Evolutionary conservation across 768 basidiomycete genomes (phyloP), one percentile per base, ranked within the genome.

Genomic region (Floccularia luteovirens): DNA sequence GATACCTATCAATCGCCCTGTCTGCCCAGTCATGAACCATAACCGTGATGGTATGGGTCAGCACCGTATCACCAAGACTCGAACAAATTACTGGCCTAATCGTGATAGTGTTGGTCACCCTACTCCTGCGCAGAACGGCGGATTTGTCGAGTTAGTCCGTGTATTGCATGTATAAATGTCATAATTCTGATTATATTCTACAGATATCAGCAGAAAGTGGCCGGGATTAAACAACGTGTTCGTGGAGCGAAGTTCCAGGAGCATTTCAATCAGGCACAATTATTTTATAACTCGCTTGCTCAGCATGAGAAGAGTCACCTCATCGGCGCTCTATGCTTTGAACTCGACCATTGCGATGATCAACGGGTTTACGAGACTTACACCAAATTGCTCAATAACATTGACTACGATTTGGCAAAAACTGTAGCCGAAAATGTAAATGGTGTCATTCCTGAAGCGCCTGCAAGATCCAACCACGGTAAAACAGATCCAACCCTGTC

Each of bases 61-160:
- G 35, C 70, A 74, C 44, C 72, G 63, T 21, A 85, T 86, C 43
- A 63, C 67, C 31, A 75, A 72, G 52, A 72, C 71, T 38, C 57
- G 45, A 3, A 59, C 82, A 50, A 90, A 90, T 49, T 93, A 93
- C 53, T 86, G 77, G 74, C 91, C 91, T 0, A 92, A 92, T 54
- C 74, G 90, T 8, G 68, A 72, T 32, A 56, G 64, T 8, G 54
- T 64, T 4, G 70, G 67, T 10, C 60, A 58, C 10, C 80, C 82
- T 0, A 67, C 72, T 11, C 56, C 71, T 10, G 49, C 60, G 0
- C 54, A 61, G 1, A 45, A 77, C 4, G 86, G 83, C 6, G 84
- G 75, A 21, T 81, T 79, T 45, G 36, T 51, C 1, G 79, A 81
- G 74, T 77, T 44, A 24, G 74, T 60, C 7, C 22, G 2, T 12